These are phyloP conservation scores for Turritis glabra DNA, from an alignment of 345 rosid genomes.

Conservation along the genomic window DNA sequence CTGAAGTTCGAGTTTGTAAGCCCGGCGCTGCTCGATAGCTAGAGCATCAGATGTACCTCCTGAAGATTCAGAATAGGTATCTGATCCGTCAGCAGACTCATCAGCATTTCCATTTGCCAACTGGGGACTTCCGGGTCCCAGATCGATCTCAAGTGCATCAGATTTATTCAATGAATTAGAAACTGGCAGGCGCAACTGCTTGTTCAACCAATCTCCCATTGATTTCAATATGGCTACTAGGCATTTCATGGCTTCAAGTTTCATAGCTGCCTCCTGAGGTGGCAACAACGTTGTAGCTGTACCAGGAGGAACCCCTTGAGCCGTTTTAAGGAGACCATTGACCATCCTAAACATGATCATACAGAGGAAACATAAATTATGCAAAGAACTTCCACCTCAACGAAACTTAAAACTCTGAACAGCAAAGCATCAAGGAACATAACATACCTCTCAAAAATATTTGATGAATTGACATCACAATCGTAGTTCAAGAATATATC, in stretches of 20 bases:
- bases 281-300: conserved; percentile 69
- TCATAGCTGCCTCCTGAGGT: conserved; percentile 72
- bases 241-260: conserved; percentile 89
- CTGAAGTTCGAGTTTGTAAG: conserved; percentile 91
- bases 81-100: conserved; percentile 53
- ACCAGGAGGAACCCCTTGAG: conserved; percentile 79
- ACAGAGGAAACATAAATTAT: conserved; percentile 30
- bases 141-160: conserved; percentile 31
- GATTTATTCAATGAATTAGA: conserved; percentile 31
- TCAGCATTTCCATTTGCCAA: conserved; percentile 52
- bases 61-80: conserved; percentile 59
- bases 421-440: conserved; percentile 11
- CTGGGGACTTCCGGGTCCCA: conserved; percentile 48
- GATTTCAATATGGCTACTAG: conserved; percentile 75
- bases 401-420: conserved; percentile 6
- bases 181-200: conserved; percentile 47
- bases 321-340: conserved; percentile 87
- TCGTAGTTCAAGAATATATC: conserved; percentile 97
- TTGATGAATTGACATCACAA: conserved; percentile 96
- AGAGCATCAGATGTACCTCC: conserved; percentile 67
- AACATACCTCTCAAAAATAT: conserved; percentile 93
- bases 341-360: conserved; percentile 67
- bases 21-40: conserved; percentile 79
- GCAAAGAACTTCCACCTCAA: conserved; percentile 23
- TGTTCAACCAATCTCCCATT: conserved; percentile 88